Base-by-base conservation (phyloP, 768 basidiomycete genomes). In the Saitozyma sp. region DNA sequence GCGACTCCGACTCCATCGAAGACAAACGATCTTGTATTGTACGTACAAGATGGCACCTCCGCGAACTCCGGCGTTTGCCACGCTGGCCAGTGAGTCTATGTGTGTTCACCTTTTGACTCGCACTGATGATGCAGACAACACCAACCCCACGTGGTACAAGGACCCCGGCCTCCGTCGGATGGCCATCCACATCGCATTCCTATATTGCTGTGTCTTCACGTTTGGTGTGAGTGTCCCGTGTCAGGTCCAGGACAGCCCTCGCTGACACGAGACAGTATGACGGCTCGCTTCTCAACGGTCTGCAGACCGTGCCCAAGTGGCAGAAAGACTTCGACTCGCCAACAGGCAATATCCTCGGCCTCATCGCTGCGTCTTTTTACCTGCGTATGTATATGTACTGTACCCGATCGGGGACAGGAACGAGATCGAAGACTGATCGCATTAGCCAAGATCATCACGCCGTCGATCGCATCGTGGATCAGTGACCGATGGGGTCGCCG, bases 271-370 rank as follows among this genome's bases (percentile, higher is more conserved):
- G 29, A 29, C 29, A 55, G 56, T 46, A 54, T 46, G 56, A 54
- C 37, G 41, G 56, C 42, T 63, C 63, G 14, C 65, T 67, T 13
- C 58, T 69, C 43, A 65, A 58, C 43, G 64, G 65, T 16, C 58
- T 67, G 5, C 71, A 73, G 49, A 50, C 66, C 1, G 41, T 69
- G 0, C 55, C 58, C 19, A 50, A 58, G 0, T 73, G 71, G 71
- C 57, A 60, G 9, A 38, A 0, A 6, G 54, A 60, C 58, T 67
- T 67, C 58, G 50, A 61, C 42, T 9, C 43, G 42, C 70, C 70
- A 1, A 16, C 50, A 9, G 70, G 70, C 8, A 64, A 49, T 16
- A 53, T 50, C 4, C 57, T 71, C 8, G 70, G 70, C 2, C 14
- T 71, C 20, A 63, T 69, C 58, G 54, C 57, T 0, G 70, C 70